A percentile compares a stretch with the other conserved stretches of the same genome.
Evolutionary conservation across 805 yeast species (phyloP).

Genomic region (Sungouiozyma ichnusensis): DNA sequence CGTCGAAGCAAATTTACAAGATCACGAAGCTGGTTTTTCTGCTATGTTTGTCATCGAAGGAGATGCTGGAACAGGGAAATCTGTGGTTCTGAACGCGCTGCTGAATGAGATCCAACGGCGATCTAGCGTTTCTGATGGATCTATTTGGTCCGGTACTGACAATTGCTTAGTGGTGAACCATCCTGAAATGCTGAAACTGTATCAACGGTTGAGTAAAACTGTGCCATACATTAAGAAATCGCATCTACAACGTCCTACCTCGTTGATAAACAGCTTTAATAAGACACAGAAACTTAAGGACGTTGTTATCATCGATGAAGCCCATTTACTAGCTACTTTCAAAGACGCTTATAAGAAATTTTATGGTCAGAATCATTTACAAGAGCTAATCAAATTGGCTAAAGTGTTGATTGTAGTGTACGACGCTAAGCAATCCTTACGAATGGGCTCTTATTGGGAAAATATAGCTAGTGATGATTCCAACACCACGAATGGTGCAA

Average conservation of each 20-base stretch:
- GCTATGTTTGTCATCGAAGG: conserved; percentile 36
- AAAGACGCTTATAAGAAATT: conserved; percentile 37
- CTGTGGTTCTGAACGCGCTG: conserved; percentile 33
- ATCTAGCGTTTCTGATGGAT: conserved; percentile 11
- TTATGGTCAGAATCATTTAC: conserved; percentile 35
- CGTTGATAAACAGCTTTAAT: conserved; percentile 30
- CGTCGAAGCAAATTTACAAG: conserved; percentile 17
- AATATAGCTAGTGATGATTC: conserved; percentile 11
- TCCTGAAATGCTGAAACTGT: conserved; percentile 39
- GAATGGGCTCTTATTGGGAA: conserved; percentile 40
- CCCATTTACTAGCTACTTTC: conserved; percentile 34
- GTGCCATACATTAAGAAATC: conserved; percentile 31
- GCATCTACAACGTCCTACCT: conserved; percentile 38
- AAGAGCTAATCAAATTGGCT: conserved; percentile 31
- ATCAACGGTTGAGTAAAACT: conserved; percentile 30
- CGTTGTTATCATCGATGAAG: conserved; percentile 36
- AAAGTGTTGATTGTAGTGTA: conserved; percentile 35
- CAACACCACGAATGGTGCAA: conserved; percentile 29
- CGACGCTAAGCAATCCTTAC: conserved; percentile 36
- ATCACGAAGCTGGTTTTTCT: conserved; percentile 14
- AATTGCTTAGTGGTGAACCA: conserved; percentile 37
- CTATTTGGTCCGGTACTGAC: conserved; percentile 22
- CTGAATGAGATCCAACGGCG: conserved; percentile 34
- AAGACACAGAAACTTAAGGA: conserved; percentile 28
- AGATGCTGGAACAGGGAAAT: conserved; percentile 41